These are phyloP conservation scores for Meyerozyma carpophila DNA, from an alignment of 1,139 yeast species.

Conservation along the genomic window DNA sequence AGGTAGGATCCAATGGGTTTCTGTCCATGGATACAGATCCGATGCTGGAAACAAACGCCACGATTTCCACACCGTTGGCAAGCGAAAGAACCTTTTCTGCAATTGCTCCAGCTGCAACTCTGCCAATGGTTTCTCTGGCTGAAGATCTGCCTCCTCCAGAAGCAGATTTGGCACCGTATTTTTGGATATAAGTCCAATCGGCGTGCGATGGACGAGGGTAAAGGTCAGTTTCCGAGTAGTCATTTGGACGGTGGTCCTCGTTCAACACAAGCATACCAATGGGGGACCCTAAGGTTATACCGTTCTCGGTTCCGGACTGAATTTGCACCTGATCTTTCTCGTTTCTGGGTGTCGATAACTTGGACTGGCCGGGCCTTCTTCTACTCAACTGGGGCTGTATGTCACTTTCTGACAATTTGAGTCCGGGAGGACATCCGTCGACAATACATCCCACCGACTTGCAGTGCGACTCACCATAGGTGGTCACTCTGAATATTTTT, in stretches of 20 bases:
- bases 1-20: slow-evolving; percentile 58
- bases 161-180: slow-evolving; percentile 88
- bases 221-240: slow-evolving; percentile 88
- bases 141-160: slow-evolving; percentile 97
- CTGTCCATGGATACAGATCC: slow-evolving; percentile 77
- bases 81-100: slow-evolving; percentile 84
- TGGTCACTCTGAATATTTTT: slow-evolving; percentile 61
- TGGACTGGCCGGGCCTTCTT: slow-evolving; percentile 96
- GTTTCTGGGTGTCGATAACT: slow-evolving; percentile 88
- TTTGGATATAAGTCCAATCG: slow-evolving; percentile 84
- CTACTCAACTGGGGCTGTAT: slow-evolving; percentile 93
- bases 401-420: slow-evolving; percentile 77
- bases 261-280: slow-evolving; percentile 89
- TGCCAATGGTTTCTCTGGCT: slow-evolving; percentile 96
- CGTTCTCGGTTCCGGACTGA: slow-evolving; percentile 92
- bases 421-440: slow-evolving; percentile 96
- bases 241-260: slow-evolving; percentile 96
- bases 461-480: slow-evolving; percentile 98
- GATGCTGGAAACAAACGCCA: slow-evolving; percentile 91
- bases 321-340: slow-evolving; percentile 90
- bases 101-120: slow-evolving; percentile 98
- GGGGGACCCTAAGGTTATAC: slow-evolving; percentile 90
- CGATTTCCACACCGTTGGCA: slow-evolving; percentile 84
- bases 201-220: slow-evolving; percentile 99
- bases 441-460: slow-evolving; percentile 98